Percentiles rank a stretch among this genome's conserved stretches.
These are phyloP conservation scores for Jackrogersella minutella DNA, from an alignment of 495 filamentous ascomycete genomes.

Conservation along the genomic window DNA sequence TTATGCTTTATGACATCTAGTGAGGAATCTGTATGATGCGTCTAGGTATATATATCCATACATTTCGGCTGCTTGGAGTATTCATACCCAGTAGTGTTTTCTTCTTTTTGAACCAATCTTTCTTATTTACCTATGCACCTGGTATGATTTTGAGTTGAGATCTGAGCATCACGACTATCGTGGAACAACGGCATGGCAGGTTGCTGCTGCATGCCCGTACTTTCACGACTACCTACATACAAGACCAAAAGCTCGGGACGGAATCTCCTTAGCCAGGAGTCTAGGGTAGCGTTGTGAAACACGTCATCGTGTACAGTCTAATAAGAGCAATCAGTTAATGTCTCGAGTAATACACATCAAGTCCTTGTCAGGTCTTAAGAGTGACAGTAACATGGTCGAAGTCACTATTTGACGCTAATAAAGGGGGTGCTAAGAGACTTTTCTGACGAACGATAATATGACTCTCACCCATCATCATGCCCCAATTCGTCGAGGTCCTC, in stretches of 20 bases:
- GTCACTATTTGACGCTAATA: not conserved
- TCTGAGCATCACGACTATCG: not conserved
- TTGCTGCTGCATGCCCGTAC: not conserved
- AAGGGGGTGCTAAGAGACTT: not conserved
- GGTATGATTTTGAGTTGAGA: not conserved
- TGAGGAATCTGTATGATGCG: not conserved
- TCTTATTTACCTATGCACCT: not conserved
- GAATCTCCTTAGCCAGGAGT: not conserved
- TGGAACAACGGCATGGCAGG: not conserved
- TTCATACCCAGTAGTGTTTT: not conserved
- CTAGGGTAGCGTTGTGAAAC: not conserved
- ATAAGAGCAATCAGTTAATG: not conserved
- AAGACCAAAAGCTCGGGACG: not conserved
- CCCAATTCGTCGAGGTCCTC: not conserved
- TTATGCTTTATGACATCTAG: not conserved
- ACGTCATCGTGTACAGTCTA: not conserved
- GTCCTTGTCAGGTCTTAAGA: not conserved
- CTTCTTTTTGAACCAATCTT: not conserved
- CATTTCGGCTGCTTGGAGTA: not conserved
- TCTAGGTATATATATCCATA: conserved; percentile 3
- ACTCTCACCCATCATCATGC: conserved; percentile 16
- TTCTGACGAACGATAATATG: no score
- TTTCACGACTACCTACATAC: not conserved
- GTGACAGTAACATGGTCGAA: not conserved
- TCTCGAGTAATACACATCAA: not conserved